These are phyloP conservation scores for Ceratonia siliqua DNA, from an alignment of 306 rosid genomes.

Conservation along the genomic window DNA sequence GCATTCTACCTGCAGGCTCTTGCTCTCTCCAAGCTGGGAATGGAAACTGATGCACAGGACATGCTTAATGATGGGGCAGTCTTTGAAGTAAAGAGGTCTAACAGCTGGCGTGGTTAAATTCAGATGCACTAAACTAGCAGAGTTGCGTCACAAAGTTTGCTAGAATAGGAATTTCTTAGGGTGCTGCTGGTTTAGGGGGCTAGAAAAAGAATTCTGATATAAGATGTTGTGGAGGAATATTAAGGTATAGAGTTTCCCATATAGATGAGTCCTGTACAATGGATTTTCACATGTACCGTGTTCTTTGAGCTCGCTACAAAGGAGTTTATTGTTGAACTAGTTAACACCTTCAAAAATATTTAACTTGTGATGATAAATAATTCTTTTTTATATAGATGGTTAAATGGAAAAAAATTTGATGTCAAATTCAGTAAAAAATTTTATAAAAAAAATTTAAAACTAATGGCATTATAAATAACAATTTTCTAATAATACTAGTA, in stretches of 20 bases:
- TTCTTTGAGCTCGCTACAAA: too few species aligned
- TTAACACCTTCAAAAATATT: too few species aligned
- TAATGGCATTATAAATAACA: too few species aligned
- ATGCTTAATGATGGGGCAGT: slow-evolving; percentile 91
- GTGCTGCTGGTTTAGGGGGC: slow-evolving; percentile 35
- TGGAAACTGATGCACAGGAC: slow-evolving; percentile 96
- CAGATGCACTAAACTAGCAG: slow-evolving; percentile 18
- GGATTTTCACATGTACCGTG: too few species aligned
- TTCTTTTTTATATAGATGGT: too few species aligned
- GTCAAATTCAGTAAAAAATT: too few species aligned
- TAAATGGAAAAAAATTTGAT: too few species aligned
- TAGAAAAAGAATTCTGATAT: slow-evolving; percentile 21
- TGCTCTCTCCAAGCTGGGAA: slow-evolving; percentile 91
- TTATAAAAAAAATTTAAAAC: too few species aligned
- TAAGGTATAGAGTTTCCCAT: slow-evolving; percentile 37
- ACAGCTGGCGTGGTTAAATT: slow-evolving; percentile 72
- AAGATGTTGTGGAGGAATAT: slow-evolving; percentile 29
- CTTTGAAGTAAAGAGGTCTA: slow-evolving; percentile 78
- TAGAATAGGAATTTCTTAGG: background rate
- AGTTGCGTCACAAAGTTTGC: slow-evolving; percentile 37
- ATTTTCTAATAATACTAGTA: too few species aligned
- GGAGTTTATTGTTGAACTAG: too few species aligned
- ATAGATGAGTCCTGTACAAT: slow-evolving; percentile 40
- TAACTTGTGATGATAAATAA: too few species aligned
- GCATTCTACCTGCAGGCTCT: slow-evolving; percentile 93